Base-by-base conservation (phyloP, 208 protist genomes). In the Crithidia sp. region DNA sequence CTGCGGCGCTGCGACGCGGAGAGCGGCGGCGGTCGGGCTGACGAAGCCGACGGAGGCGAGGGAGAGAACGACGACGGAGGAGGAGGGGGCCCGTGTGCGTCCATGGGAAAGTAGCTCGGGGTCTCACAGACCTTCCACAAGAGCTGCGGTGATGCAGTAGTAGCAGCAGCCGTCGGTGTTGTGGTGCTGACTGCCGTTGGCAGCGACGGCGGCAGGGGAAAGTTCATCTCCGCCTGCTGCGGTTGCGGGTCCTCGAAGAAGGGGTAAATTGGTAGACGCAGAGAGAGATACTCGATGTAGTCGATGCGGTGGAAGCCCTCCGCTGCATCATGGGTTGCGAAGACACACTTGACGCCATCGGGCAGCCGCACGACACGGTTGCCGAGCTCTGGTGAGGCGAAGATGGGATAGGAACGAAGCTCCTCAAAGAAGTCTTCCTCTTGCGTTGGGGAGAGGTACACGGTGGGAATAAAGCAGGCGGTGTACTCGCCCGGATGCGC, bases 401-500 rank as follows among this genome's bases (percentile, higher is more conserved):
- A 85, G 61, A 81, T 71, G 5, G 76, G 79, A 36, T 81, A 47
- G 9, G 68, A 74, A 39, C 68, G 60, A 17, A 89, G 55, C 62
- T 78, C 82, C 8, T 12, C 39, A 14, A 84, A 59, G 19, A 83
- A 75, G 37, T 73, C 76, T 7, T 58, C 59, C 47, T 75, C 75
- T 71, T 89, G 49, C 28, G 39, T 19, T 2, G 28, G 17, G 4
- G 70, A 68, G 36, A 89, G 63, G 9, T 59, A 40, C 3, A 4
- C n/a, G 7, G 78, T 81, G 5, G 69, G 74, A 14, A 89, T 84
- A 56, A 79, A 76, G 76, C 84, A 89, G 4, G 47, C 37, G n/a
- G 67, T 73, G 60, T 69, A 82, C n/a, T 28, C 28, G 28, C 28
- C 28, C 0, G 17, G 12, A 13, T 49, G 49, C 28, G 54, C 28